Percentiles rank a stretch among this genome's conserved stretches.
phyloP scores from a whole-genome alignment of 768 basidiomycete species.

The Phallus indusiatus region DNA sequence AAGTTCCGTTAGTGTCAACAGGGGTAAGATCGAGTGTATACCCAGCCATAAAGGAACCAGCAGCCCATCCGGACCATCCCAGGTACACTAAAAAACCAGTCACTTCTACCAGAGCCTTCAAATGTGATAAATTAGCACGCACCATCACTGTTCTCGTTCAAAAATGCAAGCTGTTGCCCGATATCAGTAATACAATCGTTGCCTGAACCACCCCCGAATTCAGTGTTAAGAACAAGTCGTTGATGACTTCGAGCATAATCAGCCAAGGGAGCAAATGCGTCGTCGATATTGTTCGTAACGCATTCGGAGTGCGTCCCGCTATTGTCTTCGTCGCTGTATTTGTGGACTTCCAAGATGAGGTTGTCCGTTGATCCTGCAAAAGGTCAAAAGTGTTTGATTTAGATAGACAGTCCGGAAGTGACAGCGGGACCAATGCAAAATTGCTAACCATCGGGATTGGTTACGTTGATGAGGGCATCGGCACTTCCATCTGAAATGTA shows the following conservation, averaged over 20 bases:
- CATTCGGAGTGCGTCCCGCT: slow-evolving; percentile 37
- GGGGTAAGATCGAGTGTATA: slow-evolving; percentile 30
- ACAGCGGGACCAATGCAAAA: slow-evolving; percentile 15
- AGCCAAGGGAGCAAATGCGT: slow-evolving; percentile 36
- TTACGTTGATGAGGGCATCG: slow-evolving; percentile 34
- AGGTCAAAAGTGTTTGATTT: background rate
- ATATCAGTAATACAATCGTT: slow-evolving; percentile 34
- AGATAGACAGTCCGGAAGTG: background rate
- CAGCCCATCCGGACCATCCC: slow-evolving; percentile 50
- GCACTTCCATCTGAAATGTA: slow-evolving; percentile 45
- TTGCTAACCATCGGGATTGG: slow-evolving; percentile 33
- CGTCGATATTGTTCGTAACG: slow-evolving; percentile 43
- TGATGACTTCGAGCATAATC: slow-evolving; percentile 39
- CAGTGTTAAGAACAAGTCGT: slow-evolving; percentile 49
- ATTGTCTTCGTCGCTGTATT: slow-evolving; percentile 49
- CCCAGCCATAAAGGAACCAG: slow-evolving; percentile 39
- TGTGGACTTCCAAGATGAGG: slow-evolving; percentile 55
- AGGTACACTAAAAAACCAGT: slow-evolving; percentile 29
- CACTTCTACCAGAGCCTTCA: background rate
- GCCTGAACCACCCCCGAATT: slow-evolving; percentile 50
- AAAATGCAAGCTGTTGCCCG: slow-evolving; percentile 37
- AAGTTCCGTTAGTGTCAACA: slow-evolving; percentile 21
- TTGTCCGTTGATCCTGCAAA: slow-evolving; percentile 15
- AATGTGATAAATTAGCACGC: slow-evolving; percentile 9
- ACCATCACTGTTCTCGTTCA: slow-evolving; percentile 42